Base-by-base conservation (phyloP, 768 basidiomycete genomes). In the Macrolepiota dolichaula region DNA sequence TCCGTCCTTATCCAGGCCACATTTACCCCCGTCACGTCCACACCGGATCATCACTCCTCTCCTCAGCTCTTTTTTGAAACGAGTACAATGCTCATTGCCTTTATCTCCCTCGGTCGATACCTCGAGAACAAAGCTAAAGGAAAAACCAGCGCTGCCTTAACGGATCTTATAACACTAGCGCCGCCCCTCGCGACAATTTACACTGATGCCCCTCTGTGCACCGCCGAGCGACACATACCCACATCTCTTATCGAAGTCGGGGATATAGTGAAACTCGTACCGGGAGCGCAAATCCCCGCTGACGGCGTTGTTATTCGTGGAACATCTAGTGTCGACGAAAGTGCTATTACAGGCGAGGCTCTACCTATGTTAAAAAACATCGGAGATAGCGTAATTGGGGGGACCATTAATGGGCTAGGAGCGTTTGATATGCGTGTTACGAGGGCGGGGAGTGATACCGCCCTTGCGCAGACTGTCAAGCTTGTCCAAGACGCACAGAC, bases 401-500 rank as follows among this genome's bases (percentile, higher is more conserved):
- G 97, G 0, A 98, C 97, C 0, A 87, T 99, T 71, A 99, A 99
- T 68, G 94, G 95, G 3, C 79, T 96, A 9, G 97, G 97, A 17
- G 94, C 95, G 0, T 92, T 98, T 73, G 93, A 98, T 71, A 95
- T 99, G 89, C 74, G 88, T 35, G 94, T 99, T 67, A 95, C 92
- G 1, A 90, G 95, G 11, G 95, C 97, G 2, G 97, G 97, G 40
- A 91, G 94, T 68, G 95, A 99, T 70, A 98, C 97, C 0, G 95
- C 97, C 0, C 82, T 99, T 11, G 85, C 95, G 3, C 97, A 98
- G 76, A 98, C 98, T 64, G 96, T 98, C 62, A 87, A 87, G 66
- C 87, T 98, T 57, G 97, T 99, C 64, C 95, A 98, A 70, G 95
- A 98, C 40, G 97, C 97, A 1, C 97, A 98, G 74, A 98, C 96